Conservation (phyloP, 108 stramenopile species). For the Cyclotella choctawhatcheeana region DNA sequence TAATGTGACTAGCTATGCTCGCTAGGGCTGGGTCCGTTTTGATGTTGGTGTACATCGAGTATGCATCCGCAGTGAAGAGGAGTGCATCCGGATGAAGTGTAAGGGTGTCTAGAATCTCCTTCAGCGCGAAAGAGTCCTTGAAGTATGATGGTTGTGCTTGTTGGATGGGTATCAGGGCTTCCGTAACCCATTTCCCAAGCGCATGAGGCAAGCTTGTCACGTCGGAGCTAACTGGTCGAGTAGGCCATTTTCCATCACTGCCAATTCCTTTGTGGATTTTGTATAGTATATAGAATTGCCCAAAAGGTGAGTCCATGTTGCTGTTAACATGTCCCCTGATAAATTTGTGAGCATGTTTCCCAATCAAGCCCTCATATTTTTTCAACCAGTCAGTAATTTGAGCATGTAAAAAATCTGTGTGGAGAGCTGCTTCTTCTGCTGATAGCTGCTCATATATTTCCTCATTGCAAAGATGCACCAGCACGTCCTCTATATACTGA, state of each 20-base stretch:
- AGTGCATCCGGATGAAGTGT: slow-evolving; percentile 15
- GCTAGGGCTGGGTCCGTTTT: not conserved
- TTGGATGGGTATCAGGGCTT: not conserved
- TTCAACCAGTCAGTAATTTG: not conserved
- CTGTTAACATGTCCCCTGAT: not conserved
- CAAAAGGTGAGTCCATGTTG: not conserved
- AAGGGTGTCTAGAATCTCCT: not conserved
- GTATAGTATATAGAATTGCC: not conserved
- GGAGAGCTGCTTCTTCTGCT: not conserved
- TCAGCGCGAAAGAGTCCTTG: not conserved
- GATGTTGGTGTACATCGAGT: slow-evolving; percentile 16
- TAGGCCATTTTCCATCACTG: not conserved
- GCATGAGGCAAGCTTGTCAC: not conserved
- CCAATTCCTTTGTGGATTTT: not conserved
- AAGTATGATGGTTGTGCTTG: not conserved
- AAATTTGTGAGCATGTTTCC: not conserved
- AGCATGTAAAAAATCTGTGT: no score
- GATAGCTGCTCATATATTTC: not conserved
- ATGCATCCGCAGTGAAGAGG: slow-evolving; percentile 18
- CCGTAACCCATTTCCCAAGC: slow-evolving; percentile 9
- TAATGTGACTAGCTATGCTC: not conserved
- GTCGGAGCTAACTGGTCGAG: slow-evolving; percentile 10
- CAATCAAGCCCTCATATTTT: not conserved
- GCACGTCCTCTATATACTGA: not conserved
- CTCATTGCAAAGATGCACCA: not conserved